Evolutionary conservation across 768 basidiomycete species (phyloP), one percentile per base, ranked within the genome.

Genomic region (Paxillus ammoniavirescens): DNA sequence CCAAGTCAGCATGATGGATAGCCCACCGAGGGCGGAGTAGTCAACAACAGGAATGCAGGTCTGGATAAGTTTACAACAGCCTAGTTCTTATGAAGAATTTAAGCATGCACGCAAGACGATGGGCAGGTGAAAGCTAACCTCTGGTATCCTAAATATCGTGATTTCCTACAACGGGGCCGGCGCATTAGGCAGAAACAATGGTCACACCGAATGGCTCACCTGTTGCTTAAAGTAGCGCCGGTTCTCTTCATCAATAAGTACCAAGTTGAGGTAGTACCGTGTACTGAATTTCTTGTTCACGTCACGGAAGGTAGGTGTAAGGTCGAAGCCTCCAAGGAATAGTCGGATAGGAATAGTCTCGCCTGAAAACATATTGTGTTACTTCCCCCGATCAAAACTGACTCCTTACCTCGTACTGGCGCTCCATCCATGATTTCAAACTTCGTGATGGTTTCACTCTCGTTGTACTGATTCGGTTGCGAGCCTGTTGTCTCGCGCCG

Each of bases 351-450:
- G 97, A 61, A 98, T 98, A 9, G 94, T 98, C 73, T 99, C 97
- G 48, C 96, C 95, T 94, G 61, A 1, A 18, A n/a, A 44, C 35
- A 5, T 21, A 2, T 61, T 12, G 31, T 45, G 4, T 23, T n/a
- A 23, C 23, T 43, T 30, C 31, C 28, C 10, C 37, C n/a, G 17
- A 3, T 9, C 18, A 40, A 35, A 14, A 12, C 8, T 13, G 23
- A 43, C 6, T 4, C 67, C 78, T 44, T 57, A 89, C 92, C 93
- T 76, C 93, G 81, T n/a, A 98, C 93, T 2, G 96, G 96, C 7
- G 95, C 93, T 2, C 95, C 94, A 68, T 98, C 95, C 95, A 97
- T 97, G 61, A 98, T 97, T 73, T 98, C 97, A 65, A 98, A 98
- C 73, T 98, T 98, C 8, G 97, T 98, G 64, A 99, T 98, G 8